phyloP scores from a whole-genome alignment of 2,329 filamentous ascomycete genomes.

The Coniochaeta hoffmannii region DNA sequence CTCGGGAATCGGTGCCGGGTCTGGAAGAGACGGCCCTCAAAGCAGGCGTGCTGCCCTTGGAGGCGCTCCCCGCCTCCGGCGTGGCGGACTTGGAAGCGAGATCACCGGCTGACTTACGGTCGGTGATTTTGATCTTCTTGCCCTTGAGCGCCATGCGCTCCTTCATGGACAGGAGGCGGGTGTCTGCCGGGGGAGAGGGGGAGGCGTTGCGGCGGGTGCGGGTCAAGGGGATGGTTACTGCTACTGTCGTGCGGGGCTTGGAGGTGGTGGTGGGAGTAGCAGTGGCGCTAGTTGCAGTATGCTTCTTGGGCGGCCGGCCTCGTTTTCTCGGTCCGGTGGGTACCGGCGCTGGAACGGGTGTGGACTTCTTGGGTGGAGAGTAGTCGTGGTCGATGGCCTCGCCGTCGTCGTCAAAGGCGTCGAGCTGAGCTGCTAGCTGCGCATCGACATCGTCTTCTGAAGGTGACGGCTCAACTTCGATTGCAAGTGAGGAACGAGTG shows the following conservation, averaged over 20 bases:
- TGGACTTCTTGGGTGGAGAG: neutral
- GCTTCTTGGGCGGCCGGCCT: slow-evolving; percentile 26
- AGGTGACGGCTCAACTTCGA: neutral
- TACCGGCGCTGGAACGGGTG: no score
- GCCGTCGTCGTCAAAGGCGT: slow-evolving; percentile 15
- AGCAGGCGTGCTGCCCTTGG: neutral
- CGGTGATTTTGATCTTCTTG: slow-evolving; percentile 44
- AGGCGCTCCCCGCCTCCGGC: neutral
- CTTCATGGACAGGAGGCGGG: slow-evolving; percentile 44
- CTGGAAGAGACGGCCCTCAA: neutral
- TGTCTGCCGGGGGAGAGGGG: slow-evolving; percentile 9
- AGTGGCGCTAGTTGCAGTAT: slow-evolving; percentile 3
- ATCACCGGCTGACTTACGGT: neutral
- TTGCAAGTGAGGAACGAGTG: slow-evolving; percentile 6
- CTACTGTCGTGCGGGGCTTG: neutral
- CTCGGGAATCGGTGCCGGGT: neutral
- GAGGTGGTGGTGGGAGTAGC: neutral
- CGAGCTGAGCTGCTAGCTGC: slow-evolving; percentile 24
- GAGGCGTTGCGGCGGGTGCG: slow-evolving; percentile 3
- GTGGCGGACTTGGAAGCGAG: neutral
- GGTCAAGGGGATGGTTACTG: slow-evolving; percentile 7
- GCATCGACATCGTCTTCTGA: slow-evolving; percentile 23
- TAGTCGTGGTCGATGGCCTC: slow-evolving; percentile 11
- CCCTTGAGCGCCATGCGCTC: slow-evolving; percentile 49
- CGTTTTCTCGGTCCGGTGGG: slow-evolving; percentile 15